A percentile compares a stretch with the other conserved stretches of the same genome.
Conservation (phyloP, 768 basidiomycete species). For the Lyophyllum semitale region DNA sequence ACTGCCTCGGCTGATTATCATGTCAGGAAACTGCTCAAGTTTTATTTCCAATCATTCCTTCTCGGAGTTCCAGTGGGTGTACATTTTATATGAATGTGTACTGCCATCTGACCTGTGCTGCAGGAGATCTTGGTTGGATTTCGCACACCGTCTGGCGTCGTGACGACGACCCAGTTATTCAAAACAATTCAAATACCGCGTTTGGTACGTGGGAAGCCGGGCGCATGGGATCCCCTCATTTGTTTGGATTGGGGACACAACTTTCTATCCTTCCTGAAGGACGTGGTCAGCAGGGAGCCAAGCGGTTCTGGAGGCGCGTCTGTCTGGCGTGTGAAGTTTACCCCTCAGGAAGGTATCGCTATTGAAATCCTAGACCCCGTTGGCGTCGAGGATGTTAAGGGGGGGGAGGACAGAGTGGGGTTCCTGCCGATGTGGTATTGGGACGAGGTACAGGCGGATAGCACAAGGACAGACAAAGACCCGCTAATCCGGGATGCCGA, state of each 20-base stretch:
- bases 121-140: slow-evolving; percentile 89
- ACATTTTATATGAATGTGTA: background rate
- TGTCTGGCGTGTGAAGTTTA: slow-evolving; percentile 76
- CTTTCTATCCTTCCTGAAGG: slow-evolving; percentile 59
- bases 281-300: slow-evolving; percentile 26
- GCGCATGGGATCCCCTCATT: slow-evolving; percentile 74
- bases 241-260: slow-evolving; percentile 75
- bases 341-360: slow-evolving; percentile 59
- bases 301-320: slow-evolving; percentile 23
- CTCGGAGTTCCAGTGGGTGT: slow-evolving; percentile 82
- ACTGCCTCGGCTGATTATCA: slow-evolving; percentile 2
- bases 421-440: slow-evolving; percentile 79
- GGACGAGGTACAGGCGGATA: slow-evolving; percentile 32
- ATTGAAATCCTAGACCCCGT: slow-evolving; percentile 46
- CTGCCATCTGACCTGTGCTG: background rate
- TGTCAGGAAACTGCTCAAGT: slow-evolving; percentile 83
- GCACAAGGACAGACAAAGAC: slow-evolving; percentile 1
- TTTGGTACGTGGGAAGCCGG: slow-evolving; percentile 70
- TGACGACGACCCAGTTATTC: slow-evolving; percentile 70
- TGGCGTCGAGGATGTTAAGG: slow-evolving; percentile 58
- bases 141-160: slow-evolving; percentile 72
- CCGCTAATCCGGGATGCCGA: background rate
- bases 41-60: slow-evolving; percentile 90
- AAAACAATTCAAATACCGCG: slow-evolving; percentile 81
- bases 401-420: slow-evolving; percentile 75